A percentile compares a stretch with the other conserved stretches of the same genome.
These are phyloP conservation scores for Starmerella asiatica DNA, from an alignment of 805 yeast genomes.

Conservation along the genomic window DNA sequence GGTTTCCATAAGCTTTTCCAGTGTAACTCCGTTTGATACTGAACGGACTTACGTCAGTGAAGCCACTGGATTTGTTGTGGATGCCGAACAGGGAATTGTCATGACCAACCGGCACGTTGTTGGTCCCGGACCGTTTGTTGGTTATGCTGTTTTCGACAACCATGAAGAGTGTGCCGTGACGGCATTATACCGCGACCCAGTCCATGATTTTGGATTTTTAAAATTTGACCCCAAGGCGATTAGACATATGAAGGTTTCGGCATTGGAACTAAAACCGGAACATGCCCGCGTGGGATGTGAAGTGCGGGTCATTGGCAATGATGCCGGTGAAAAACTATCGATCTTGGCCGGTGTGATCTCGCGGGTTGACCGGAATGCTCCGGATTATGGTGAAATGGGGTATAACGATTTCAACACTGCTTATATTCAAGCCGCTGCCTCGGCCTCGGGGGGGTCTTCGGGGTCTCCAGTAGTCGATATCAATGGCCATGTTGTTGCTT, in stretches of 20 bases:
- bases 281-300: conserved; percentile 84
- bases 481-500: conserved; percentile 75
- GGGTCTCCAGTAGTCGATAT: conserved; percentile 94
- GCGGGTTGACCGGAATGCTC: conserved; percentile 84
- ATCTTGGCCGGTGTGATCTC: conserved; percentile 74
- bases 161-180: conserved; percentile 83
- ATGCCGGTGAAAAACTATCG: conserved; percentile 86
- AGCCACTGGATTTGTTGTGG: conserved; percentile 95
- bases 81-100: conserved; percentile 64
- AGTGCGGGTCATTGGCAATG: conserved; percentile 90
- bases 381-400: conserved; percentile 77
- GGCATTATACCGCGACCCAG: conserved; percentile 85
- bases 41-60: conserved; percentile 63
- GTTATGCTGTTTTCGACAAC: conserved; percentile 83
- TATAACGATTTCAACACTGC: conserved; percentile 90
- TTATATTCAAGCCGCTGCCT: conserved; percentile 90
- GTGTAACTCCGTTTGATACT: conserved; percentile 75
- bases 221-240: conserved; percentile 58
- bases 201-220: conserved; percentile 86
- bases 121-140: conserved; percentile 88
- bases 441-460: conserved; percentile 90
- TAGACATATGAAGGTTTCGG: conserved; percentile 59
- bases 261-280: conserved; percentile 61
- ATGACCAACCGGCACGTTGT: conserved; percentile 90
- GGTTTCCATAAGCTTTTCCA: conserved; percentile 79